phyloP scores from a whole-genome alignment of 1,284 basidiomycete species.

The Rhodotorula mucilaginosa region DNA sequence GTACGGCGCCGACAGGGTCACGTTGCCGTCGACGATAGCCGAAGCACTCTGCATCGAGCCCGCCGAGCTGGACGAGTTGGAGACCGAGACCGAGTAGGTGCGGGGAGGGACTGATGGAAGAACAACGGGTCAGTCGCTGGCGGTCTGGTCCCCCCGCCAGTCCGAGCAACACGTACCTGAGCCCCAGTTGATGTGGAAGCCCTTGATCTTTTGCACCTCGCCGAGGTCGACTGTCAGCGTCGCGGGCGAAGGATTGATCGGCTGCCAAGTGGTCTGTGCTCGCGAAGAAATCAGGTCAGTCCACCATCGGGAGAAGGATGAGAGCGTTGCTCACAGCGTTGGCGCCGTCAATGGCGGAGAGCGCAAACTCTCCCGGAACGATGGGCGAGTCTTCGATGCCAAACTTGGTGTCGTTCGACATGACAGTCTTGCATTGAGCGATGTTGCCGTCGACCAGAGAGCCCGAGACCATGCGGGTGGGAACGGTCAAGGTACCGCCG shows the following conservation, averaged over 20 bases:
- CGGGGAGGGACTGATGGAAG: slow-evolving; percentile 18
- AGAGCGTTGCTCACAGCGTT: slow-evolving; percentile 29
- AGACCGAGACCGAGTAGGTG: slow-evolving; percentile 16
- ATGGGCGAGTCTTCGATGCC: slow-evolving; percentile 13
- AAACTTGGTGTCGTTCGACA: slow-evolving; percentile 29
- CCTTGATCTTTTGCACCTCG: slow-evolving; percentile 10
- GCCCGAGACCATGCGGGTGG: slow-evolving; percentile 19
- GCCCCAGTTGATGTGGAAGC: slow-evolving; percentile 37
- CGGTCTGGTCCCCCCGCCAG: neutral
- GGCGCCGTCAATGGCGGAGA: slow-evolving; percentile 44
- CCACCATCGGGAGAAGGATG: too few relatives aligned
- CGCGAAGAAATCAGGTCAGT: neutral
- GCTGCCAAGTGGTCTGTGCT: slow-evolving; percentile 32
- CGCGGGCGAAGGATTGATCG: slow-evolving; percentile 13
- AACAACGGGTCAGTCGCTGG: neutral
- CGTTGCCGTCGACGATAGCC: slow-evolving; percentile 9
- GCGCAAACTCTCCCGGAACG: slow-evolving; percentile 40
- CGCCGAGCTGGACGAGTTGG: slow-evolving; percentile 6
- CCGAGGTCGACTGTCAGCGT: slow-evolving; percentile 26
- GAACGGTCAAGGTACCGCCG: slow-evolving; percentile 22
- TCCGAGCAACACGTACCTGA: slow-evolving; percentile 11
- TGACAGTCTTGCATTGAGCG: slow-evolving; percentile 38
- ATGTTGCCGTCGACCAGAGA: slow-evolving; percentile 38
- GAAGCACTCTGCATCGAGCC: slow-evolving; percentile 4
- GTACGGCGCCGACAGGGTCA: slow-evolving; percentile 16